Evolutionary conservation across 768 basidiomycete genomes (phyloP).

Genomic region (Sarcomyxa edulis): DNA sequence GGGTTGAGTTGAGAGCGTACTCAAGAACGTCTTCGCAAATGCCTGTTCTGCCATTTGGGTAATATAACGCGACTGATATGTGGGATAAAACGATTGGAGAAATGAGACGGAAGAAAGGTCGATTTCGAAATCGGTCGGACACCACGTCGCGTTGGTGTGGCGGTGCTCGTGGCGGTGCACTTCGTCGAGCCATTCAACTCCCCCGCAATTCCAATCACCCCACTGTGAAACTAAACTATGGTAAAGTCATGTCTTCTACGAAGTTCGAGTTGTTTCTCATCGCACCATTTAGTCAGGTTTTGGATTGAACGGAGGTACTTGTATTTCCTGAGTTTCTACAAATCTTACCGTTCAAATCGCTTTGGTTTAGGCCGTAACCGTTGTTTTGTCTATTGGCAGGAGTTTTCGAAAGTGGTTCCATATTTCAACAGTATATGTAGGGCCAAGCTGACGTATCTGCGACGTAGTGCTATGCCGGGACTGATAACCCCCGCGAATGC

Average conservation of each 20-base stretch:
- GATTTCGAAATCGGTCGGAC: too few relatives aligned
- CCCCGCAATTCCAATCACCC: too few relatives aligned
- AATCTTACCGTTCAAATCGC: background rate
- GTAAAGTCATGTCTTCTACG: too few relatives aligned
- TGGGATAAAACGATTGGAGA: background rate
- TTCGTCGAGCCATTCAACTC: too few relatives aligned
- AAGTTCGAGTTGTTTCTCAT: too few relatives aligned
- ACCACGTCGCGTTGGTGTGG: too few relatives aligned
- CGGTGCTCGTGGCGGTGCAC: too few relatives aligned
- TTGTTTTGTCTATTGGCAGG: constrained; percentile 92
- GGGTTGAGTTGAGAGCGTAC: constrained; percentile 61
- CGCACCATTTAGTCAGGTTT: constrained; percentile 45
- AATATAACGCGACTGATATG: background rate
- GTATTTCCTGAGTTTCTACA: background rate
- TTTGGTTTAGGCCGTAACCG: constrained; percentile 65
- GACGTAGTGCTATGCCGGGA: constrained; percentile 77
- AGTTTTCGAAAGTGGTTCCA: constrained; percentile 62
- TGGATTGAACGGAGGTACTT: constrained; percentile 38
- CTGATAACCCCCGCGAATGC: constrained; percentile 74
- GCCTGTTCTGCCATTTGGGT: constrained; percentile 45
- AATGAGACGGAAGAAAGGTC: too few relatives aligned
- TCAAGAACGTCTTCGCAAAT: constrained; percentile 63
- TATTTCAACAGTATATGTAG: background rate
- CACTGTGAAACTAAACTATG: too few relatives aligned
- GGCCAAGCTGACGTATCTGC: background rate